A percentile compares a stretch with the other conserved stretches of the same genome.
Conservation (phyloP, 176 grass and related monocot genomes). For the Tillandsia fasciculata region DNA sequence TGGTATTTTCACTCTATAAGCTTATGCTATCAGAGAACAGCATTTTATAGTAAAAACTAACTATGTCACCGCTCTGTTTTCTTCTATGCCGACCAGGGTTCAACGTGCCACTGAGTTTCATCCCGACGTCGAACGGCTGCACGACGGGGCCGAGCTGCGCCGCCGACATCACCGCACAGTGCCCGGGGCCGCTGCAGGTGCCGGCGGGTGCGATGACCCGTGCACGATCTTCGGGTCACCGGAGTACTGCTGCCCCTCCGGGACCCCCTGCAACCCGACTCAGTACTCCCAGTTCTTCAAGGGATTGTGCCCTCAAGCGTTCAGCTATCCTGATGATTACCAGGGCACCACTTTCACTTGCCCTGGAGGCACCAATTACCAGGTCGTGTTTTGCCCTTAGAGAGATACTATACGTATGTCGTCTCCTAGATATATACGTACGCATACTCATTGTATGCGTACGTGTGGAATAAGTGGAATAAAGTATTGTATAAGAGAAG, state of each 20-base stretch:
- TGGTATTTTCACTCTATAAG: too few species aligned
- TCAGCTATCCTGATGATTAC: slow-evolving; percentile 39
- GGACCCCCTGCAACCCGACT: slow-evolving; percentile 17
- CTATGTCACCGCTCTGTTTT: too few species aligned
- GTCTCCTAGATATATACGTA: too few species aligned
- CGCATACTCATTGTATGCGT: background rate
- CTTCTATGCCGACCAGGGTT: background rate
- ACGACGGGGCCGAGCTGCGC: slow-evolving; percentile 1
- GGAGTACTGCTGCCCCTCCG: slow-evolving; percentile 23
- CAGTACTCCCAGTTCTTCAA: slow-evolving; percentile 40
- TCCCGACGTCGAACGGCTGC: slow-evolving; percentile 1
- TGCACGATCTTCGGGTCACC: slow-evolving; percentile 37
- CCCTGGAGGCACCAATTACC: slow-evolving; percentile 32
- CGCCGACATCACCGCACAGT: slow-evolving; percentile 26
- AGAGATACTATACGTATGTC: background rate
- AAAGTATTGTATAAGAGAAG: too few species aligned
- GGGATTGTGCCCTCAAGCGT: slow-evolving; percentile 28
- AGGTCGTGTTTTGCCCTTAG: slow-evolving; percentile 45
- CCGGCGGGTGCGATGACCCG: slow-evolving; percentile 36
- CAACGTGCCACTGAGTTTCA: background rate
- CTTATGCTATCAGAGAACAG: too few species aligned
- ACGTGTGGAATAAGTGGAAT: background rate
- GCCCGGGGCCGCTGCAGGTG: slow-evolving; percentile 16
- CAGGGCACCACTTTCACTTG: slow-evolving; percentile 26
- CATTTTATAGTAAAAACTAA: too few species aligned